These are phyloP conservation scores for Pseudogymnoascus sp. DNA, from an alignment of 2,329 filamentous ascomycete genomes.

Conservation along the genomic window DNA sequence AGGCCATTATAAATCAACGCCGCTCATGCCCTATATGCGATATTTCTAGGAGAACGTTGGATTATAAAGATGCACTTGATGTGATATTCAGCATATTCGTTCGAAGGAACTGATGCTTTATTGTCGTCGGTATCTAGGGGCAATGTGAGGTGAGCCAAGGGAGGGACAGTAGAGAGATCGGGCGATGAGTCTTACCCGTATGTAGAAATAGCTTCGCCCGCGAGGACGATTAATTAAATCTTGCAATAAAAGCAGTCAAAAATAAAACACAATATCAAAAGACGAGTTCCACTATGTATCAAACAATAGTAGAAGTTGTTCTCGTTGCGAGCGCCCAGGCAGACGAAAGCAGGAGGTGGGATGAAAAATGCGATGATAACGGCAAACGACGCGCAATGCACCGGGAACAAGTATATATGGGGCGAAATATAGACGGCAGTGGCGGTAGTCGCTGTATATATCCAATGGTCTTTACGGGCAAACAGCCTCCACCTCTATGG, in stretches of 20 bases:
- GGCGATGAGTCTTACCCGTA: slow-evolving; percentile 12
- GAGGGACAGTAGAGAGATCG: slow-evolving; percentile 13
- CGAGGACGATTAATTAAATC: slow-evolving; percentile 19
- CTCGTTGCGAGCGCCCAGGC: slow-evolving; percentile 9
- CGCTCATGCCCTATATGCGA: slow-evolving; percentile 21
- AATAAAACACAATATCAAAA: slow-evolving; percentile 18
- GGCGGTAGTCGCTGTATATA: slow-evolving; percentile 6
- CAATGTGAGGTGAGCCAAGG: slow-evolving; percentile 1
- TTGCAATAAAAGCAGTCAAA: slow-evolving; percentile 14
- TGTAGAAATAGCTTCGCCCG: slow-evolving; percentile 16
- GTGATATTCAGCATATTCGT: slow-evolving; percentile 23
- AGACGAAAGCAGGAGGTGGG: slow-evolving; percentile 5
- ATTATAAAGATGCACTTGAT: slow-evolving; percentile 14
- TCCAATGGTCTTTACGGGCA: not conserved
- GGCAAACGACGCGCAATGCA: not conserved
- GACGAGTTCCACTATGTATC: slow-evolving; percentile 19
- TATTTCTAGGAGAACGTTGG: slow-evolving; percentile 21
- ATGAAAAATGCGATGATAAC: slow-evolving; percentile 6
- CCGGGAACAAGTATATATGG: not conserved
- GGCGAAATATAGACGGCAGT: not conserved
- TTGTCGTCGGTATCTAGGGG: slow-evolving; percentile 9
- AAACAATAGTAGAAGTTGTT: slow-evolving; percentile 15
- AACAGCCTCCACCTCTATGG: not conserved
- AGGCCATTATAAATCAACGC: slow-evolving; percentile 31
- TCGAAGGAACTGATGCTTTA: slow-evolving; percentile 13